Percentiles rank a stretch among this genome's conserved stretches.
These are phyloP conservation scores for Zygosaccharomyces sapae DNA, from an alignment of 1,139 yeast species.

Conservation along the genomic window DNA sequence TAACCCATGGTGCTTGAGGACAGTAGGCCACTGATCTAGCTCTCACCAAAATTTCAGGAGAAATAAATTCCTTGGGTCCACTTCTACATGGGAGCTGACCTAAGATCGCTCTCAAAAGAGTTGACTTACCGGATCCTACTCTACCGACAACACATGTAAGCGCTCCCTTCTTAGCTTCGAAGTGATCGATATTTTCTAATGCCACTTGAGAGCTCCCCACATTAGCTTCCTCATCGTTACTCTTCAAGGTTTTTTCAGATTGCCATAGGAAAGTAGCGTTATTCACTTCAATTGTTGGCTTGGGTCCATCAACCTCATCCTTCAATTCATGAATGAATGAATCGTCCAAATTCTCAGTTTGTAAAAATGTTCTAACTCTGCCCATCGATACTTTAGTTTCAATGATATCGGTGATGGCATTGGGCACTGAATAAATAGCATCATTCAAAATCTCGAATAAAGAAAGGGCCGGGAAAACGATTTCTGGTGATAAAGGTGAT, in stretches of 20 bases:
- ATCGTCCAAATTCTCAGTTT: constrained; percentile 50
- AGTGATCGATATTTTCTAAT: constrained; percentile 45
- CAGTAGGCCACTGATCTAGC: constrained; percentile 72
- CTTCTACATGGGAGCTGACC: constrained; percentile 50
- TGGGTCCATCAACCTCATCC: constrained; percentile 36
- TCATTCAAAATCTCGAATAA: constrained; percentile 55
- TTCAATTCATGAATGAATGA: constrained; percentile 39
- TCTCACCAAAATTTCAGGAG: constrained; percentile 45
- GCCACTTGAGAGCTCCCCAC: constrained; percentile 43
- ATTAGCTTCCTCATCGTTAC: constrained; percentile 41
- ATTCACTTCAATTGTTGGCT: constrained; percentile 40
- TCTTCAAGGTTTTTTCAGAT: constrained; percentile 25
- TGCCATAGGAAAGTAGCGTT: constrained; percentile 51
- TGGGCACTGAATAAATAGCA: constrained; percentile 58
- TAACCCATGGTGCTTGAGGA: constrained; percentile 79
- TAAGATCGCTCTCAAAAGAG: constrained; percentile 56
- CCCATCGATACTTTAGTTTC: constrained; percentile 59
- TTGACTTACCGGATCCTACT: constrained; percentile 81
- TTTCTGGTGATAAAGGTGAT: constrained; percentile 60
- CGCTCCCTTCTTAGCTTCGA: constrained; percentile 54
- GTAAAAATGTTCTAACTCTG: constrained; percentile 52
- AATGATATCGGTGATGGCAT: constrained; percentile 49
- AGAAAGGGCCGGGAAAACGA: constrained; percentile 68
- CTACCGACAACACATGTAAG: constrained; percentile 73
- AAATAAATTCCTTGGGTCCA: constrained; percentile 38